Base-by-base conservation (phyloP, 208 protist species). In the Leishmania gerbilli region DNA sequence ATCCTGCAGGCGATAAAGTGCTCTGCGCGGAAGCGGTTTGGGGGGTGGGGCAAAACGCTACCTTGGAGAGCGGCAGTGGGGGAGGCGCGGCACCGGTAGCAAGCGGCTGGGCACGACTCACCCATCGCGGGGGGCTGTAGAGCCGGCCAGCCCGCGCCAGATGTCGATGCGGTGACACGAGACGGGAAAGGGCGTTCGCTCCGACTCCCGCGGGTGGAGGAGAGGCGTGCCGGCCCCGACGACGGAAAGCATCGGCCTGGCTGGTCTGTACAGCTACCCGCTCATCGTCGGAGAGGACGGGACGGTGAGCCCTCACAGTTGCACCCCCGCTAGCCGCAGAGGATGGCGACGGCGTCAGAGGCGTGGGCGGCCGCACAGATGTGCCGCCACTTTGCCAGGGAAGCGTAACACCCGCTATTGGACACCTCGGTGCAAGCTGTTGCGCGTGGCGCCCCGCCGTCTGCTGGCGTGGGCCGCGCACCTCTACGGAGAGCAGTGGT, bases 141-240 rank as follows among this genome's bases (percentile, higher is more conserved):
- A 77, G 55, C 37, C 74, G 74, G 40, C 74, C 79, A 71, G 31
- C 45, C 3, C 69, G 76, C 34, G 74, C n/a, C 0, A 55, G 67
- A 53, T 15, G 76, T 51, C 42, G 60, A 24, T 49, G 56, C 31
- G 58, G 65, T 17, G 68, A 72, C 68, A n/a, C 68, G 13, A n/a
- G 45, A 60, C 21, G 55, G 19, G 27, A 8, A 31, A 49, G 31
- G 40, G 58, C 19, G 24, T 58, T 45, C 15, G 47, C 56, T 4
- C 8, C 40, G 8, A 72, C 42, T 40, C 68, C n/a, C 2, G 13
- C 80, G 24, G 31, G 47, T 60, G 7, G 74, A 75, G 13, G 74
- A 74, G 49, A 79, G 75, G 74, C 40, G 34, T 83, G 67, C 8
- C 80, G 74, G 17, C 65, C 74, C 4, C 67, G 74, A 19, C 80